Conservation (phyloP, 2,329 filamentous ascomycete genomes). For the Ophiostoma sp. region DNA sequence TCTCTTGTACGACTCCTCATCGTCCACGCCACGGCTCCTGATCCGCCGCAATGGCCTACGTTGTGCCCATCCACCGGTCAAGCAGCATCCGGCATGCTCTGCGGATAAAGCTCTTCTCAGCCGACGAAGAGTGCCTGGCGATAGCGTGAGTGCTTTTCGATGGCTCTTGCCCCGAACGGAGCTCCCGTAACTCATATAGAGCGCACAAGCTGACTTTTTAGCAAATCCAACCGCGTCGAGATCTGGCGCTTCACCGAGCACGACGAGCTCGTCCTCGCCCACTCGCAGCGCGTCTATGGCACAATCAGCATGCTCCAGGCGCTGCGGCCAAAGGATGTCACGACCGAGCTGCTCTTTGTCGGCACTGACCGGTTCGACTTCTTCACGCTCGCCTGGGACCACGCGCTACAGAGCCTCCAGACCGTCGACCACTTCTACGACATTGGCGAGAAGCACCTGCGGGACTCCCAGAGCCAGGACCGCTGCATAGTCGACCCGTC, state of each 20-base stretch:
- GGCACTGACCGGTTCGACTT: constrained; percentile 87
- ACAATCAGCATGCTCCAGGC: constrained; percentile 79
- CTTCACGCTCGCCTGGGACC: constrained; percentile 83
- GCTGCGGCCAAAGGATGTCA: constrained; percentile 66
- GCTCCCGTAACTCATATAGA: no score
- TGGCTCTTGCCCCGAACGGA: no score
- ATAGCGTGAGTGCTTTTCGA: constrained; percentile 61
- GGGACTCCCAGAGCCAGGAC: constrained; percentile 77
- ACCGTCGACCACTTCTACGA: constrained; percentile 50
- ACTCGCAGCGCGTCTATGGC: constrained; percentile 72
- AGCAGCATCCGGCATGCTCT: constrained; percentile 88
- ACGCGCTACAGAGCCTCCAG: constrained; percentile 45
- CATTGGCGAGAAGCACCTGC: constrained; percentile 53
- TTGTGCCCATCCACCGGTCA: constrained; percentile 86
- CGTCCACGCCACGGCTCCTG: neutral
- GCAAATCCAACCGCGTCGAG: constrained; percentile 80
- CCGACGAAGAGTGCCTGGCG: constrained; percentile 74
- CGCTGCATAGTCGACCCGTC: constrained; percentile 79
- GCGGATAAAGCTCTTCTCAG: constrained; percentile 67
- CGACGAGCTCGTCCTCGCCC: constrained; percentile 59
- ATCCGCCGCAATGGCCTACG: constrained; percentile 68
- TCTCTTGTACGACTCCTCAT: no score
- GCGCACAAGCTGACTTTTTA: constrained; percentile 36
- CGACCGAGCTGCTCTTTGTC: constrained; percentile 81
- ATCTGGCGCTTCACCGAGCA: constrained; percentile 67